A percentile compares a stretch with the other conserved stretches of the same genome.
Conservation (phyloP, 73 alveolate species). For the Tetrahymena malaccensis region DNA sequence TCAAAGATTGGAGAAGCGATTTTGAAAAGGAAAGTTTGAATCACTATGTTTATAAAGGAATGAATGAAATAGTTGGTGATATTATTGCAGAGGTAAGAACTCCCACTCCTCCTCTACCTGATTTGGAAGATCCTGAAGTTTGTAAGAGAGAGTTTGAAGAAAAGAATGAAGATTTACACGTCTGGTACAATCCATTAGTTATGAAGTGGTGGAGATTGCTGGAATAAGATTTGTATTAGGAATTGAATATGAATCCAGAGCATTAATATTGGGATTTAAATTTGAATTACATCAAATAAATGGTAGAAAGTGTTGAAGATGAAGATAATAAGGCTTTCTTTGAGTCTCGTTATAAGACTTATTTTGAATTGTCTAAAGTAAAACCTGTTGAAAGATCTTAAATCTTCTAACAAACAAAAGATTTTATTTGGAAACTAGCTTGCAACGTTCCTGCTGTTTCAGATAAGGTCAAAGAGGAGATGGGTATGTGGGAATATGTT, state of each 20-base stretch:
- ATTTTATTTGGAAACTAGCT: conserved; percentile 31
- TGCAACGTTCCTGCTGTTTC: conserved; percentile 45
- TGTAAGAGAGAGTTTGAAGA: conserved; percentile 58
- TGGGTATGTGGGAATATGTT: conserved; percentile 56
- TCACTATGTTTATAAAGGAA: conserved; percentile 3
- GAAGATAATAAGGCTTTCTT: conserved; percentile 38
- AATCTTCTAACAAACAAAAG: conserved; percentile 37
- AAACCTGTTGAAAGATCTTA: conserved; percentile 51
- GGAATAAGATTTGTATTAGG: conserved; percentile 1
- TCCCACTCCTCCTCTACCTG: conserved; percentile 67
- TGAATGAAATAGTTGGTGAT: conserved; percentile 48
- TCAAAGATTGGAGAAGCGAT: conserved; percentile 40
- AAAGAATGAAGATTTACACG: conserved; percentile 41
- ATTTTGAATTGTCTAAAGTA: conserved; percentile 42
- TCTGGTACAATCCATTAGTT: conserved; percentile 43
- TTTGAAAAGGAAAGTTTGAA: conserved; percentile 1
- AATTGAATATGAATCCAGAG: background rate
- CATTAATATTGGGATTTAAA: conserved; percentile 58
- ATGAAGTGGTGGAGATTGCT: conserved; percentile 22
- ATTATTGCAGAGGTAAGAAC: conserved; percentile 51
- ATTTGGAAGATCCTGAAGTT: conserved; percentile 48
- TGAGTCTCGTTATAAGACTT: conserved; percentile 35
- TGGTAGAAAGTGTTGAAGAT: conserved; percentile 40
- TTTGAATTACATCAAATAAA: conserved; percentile 44
- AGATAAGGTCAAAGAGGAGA: conserved; percentile 48